Conservation (phyloP, 371 early-diverging fungal genomes). For the Mortierella sp. region DNA sequence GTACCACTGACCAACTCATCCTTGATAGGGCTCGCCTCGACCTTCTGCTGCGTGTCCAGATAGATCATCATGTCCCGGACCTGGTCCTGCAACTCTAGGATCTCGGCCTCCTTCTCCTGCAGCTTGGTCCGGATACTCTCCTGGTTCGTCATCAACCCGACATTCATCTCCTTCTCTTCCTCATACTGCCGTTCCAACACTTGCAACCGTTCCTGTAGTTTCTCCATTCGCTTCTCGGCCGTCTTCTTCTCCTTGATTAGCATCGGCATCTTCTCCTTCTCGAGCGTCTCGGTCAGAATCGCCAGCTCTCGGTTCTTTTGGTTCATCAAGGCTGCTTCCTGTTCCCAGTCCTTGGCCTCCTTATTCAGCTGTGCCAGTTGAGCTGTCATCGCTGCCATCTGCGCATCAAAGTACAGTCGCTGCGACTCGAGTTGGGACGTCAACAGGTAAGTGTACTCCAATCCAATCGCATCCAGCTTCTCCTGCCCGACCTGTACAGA, state of each 20-base stretch:
- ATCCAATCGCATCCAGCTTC: constrained; percentile 79
- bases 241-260: constrained; percentile 55
- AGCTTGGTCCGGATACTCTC: constrained; percentile 37
- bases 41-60: constrained; percentile 56
- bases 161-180: constrained; percentile 61
- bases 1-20: constrained; percentile 50
- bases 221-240: constrained; percentile 59
- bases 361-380: constrained; percentile 60
- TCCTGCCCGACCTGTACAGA: constrained; percentile 60
- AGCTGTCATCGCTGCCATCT: constrained; percentile 65
- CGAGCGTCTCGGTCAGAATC: constrained; percentile 38
- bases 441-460: constrained; percentile 84
- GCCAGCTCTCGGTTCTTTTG: constrained; percentile 40
- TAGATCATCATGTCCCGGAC: constrained; percentile 61
- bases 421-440: constrained; percentile 90
- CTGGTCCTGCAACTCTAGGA: constrained; percentile 59
- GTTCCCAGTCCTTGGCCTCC: constrained; percentile 46
- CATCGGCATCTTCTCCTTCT: constrained; percentile 51
- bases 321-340: constrained; percentile 40
- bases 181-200: constrained; percentile 55
- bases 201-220: constrained; percentile 50
- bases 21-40: constrained; percentile 49
- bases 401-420: constrained; percentile 84
- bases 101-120: constrained; percentile 52
- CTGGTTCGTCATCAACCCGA: constrained; percentile 51